A percentile compares a stretch with the other conserved stretches of the same genome.
phyloP scores from a whole-genome alignment of 805 yeast genomes.

The Saccharomycopsis oosterbeekiorum region DNA sequence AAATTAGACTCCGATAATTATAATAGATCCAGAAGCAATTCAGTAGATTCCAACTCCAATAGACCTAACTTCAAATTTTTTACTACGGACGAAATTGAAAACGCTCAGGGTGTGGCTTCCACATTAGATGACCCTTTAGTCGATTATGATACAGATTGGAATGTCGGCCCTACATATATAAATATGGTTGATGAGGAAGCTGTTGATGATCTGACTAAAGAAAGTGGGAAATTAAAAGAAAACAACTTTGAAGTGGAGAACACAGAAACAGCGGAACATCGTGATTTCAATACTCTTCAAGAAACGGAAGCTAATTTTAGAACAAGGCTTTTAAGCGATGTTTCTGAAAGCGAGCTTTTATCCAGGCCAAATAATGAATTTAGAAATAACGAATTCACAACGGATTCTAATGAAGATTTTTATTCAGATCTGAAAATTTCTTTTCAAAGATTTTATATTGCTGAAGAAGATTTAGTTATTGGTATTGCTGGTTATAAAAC shows the following conservation, averaged over 20 bases:
- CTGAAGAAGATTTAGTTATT: conserved; percentile 90
- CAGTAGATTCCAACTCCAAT: conserved; percentile 21
- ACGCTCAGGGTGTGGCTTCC: conserved; percentile 77
- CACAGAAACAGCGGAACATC: background rate
- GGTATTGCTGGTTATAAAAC: conserved; percentile 86
- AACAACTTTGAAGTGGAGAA: background rate
- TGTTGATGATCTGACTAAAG: background rate
- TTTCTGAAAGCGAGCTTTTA: conserved; percentile 11
- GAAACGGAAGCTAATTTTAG: conserved; percentile 13
- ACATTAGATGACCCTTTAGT: conserved; percentile 55
- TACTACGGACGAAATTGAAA: conserved; percentile 70
- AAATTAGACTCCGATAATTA: background rate
- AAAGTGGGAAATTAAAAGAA: background rate
- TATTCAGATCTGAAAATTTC: conserved; percentile 36
- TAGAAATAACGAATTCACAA: conserved; percentile 10
- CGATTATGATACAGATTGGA: conserved; percentile 72
- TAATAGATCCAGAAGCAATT: conserved; percentile 26
- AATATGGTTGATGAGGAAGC: conserved; percentile 1
- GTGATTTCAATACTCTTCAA: background rate
- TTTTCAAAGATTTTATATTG: conserved; percentile 79
- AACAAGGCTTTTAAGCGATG: conserved; percentile 16
- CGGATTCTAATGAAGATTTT: conserved; percentile 23
- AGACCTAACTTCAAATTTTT: conserved; percentile 61
- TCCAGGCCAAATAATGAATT: conserved; percentile 2
- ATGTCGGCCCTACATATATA: conserved; percentile 25